A percentile compares a stretch with the other conserved stretches of the same genome.
phyloP scores from a whole-genome alignment of 2,329 filamentous ascomycete species.

The Shiraia sp. region DNA sequence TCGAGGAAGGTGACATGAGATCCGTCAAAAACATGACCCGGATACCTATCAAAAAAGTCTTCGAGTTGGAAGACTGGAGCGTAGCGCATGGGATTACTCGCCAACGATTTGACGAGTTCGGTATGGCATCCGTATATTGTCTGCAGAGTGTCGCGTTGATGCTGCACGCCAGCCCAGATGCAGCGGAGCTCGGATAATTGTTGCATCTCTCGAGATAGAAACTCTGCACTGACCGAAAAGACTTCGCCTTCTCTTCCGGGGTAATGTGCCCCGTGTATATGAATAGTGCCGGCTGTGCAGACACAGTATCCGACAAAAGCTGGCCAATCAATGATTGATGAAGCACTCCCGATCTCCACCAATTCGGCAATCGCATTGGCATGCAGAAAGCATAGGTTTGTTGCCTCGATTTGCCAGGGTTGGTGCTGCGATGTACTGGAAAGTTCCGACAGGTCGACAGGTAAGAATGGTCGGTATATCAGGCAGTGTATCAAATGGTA shows the following conservation, averaged over 20 bases:
- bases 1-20: conserved; percentile 74
- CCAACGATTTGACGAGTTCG: conserved; percentile 74
- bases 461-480: conserved; percentile 84
- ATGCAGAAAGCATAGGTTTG: conserved; percentile 83
- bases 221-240: conserved; percentile 69
- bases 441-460: conserved; percentile 80
- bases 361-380: conserved; percentile 86
- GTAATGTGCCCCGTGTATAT: conserved; percentile 85
- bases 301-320: conserved; percentile 86
- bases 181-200: conserved; percentile 75
- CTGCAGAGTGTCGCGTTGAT: conserved; percentile 79
- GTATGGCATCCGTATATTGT: conserved; percentile 77
- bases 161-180: conserved; percentile 76
- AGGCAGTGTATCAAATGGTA: conserved; percentile 87
- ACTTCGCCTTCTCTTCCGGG: conserved; percentile 63
- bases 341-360: conserved; percentile 75
- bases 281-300: conserved; percentile 83
- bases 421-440: conserved; percentile 81
- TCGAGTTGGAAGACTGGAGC: conserved; percentile 82
- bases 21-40: conserved; percentile 71
- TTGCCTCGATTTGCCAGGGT: conserved; percentile 90
- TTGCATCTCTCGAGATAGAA: conserved; percentile 77
- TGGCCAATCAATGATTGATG: conserved; percentile 78
- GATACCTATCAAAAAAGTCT: conserved; percentile 85
- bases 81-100: conserved; percentile 71